Base-by-base conservation (phyloP, 306 rosid genomes). In the Sophora flavescens region DNA sequence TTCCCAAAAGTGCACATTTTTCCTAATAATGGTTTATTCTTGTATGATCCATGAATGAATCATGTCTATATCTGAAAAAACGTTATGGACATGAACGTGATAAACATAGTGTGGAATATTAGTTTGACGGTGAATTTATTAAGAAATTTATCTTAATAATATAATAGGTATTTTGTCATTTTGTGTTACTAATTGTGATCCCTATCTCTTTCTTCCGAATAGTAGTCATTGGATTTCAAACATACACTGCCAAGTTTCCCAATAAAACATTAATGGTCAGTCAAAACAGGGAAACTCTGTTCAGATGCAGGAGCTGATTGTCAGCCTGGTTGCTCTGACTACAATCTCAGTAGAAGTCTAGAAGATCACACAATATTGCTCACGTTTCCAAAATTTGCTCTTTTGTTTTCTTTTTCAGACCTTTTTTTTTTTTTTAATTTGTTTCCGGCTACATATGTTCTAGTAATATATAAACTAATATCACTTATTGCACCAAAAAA, bases 311-410 rank as follows among this genome's bases (percentile, higher is more conserved):
- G n/a, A n/a, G n/a, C n/a, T n/a, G n/a, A n/a, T n/a, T n/a, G n/a
- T n/a, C n/a, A n/a, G n/a, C n/a, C n/a, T n/a, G 62, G 7, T 63
- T 63, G 7, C 15, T 36, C 53, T 35, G 18, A 53, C 17, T 8
- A 18, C 13, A 70, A 28, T 10, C 35, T 16, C 47, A n/a, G 5
- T 26, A 12, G 0, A 41, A 30, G 8, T 28, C n/a, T n/a, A n/a
- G n/a, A n/a, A 28, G 30, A 57, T 28, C 5, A 39, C 14, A 36
- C n/a, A n/a, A n/a, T 48, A 4, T 3, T 61, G 28, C 42, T 75
- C 63, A 63, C 13, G 35, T 47, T 63, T 35, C 61, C 50, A 36
- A 50, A 48, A 75, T 63, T 51, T 36, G 44, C 38, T 36, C 30
- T 18, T 63, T 2, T 61, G 13, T 47, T 16, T 50, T n/a, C n/a